Evolutionary conservation across 83 land plant species (phyloP), one percentile per base, ranked within the genome.

Genomic region (Diphasiastrum complanatum): DNA sequence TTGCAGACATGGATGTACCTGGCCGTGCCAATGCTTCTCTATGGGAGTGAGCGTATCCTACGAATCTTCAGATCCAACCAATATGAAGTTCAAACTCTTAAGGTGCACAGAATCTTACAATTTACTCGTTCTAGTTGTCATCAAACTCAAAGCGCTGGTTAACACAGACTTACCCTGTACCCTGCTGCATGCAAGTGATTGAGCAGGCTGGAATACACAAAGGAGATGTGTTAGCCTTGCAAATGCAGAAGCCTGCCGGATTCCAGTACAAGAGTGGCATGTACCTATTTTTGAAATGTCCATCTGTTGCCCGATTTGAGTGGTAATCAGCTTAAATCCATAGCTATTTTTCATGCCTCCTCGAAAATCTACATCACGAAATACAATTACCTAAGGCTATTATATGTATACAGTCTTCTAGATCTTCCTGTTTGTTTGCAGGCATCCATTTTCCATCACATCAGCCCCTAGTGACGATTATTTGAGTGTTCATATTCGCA

Each of bases 1-100:
- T n/a, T 48, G 33, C 95, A 91, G 98, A 85, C 96, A 64, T 93
- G 99, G 99, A 84, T 86, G 84, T 93, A 93, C 74, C 70, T 89
- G 11, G 61, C 78, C 3, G 65, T 76, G 64, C 99, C 99, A 33
- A 33, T 89, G 67, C 25, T 85, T 40, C 78, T 93, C n/a, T 89
- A 93, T 56, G 31, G 68, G 0, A 82, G 78, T 0, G 99, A 93
- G 65, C 60, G 99, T 33, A 78, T 72, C 8, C 64, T 93, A 10
- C 66, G 89, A 47, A 59, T 77, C 2, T 67, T 83, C 35, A 76
- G 99, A 16, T 81, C 87, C 53, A 78, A 71, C 25, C 60, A 71
- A 49, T 80, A 72, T 64, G 52, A 83, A 2, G 97, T 82, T 23
- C 68, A 80, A 6, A 84, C 78, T n/a, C 40, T 81, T 14, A 90